phyloP scores from a whole-genome alignment of 805 yeast genomes.

The Myxozyma melibiosi region DNA sequence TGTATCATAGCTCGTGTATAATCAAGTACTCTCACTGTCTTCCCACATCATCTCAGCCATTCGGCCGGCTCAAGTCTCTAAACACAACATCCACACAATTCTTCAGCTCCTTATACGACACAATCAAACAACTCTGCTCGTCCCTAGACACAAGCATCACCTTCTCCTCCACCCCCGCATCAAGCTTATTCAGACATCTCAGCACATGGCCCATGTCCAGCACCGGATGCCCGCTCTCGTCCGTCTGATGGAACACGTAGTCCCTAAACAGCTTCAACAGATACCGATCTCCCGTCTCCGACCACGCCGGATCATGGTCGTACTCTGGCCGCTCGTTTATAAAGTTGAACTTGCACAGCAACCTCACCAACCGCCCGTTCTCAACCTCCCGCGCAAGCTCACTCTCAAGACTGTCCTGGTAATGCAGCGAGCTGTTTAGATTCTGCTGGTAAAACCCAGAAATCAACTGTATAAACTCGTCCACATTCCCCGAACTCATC shows the following conservation, averaged over 20 bases:
- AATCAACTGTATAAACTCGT: slow-evolving; percentile 35
- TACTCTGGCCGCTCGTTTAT: slow-evolving; percentile 74
- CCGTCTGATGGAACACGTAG: slow-evolving; percentile 81
- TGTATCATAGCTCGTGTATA: not conserved
- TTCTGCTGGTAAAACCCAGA: slow-evolving; percentile 36
- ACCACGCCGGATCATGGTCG: slow-evolving; percentile 60
- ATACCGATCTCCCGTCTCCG: slow-evolving; percentile 74
- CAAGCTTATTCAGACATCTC: slow-evolving; percentile 79
- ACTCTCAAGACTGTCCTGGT: slow-evolving; percentile 40
- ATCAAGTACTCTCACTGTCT: not conserved
- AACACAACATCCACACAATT: slow-evolving; percentile 31
- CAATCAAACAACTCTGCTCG: slow-evolving; percentile 81
- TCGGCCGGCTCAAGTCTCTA: slow-evolving; percentile 25
- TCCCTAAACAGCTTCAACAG: slow-evolving; percentile 76
- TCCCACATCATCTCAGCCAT: not conserved
- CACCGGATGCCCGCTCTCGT: slow-evolving; percentile 74
- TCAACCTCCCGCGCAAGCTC: slow-evolving; percentile 71
- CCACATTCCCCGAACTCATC: slow-evolving; percentile 23
- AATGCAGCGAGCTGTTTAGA: slow-evolving; percentile 35
- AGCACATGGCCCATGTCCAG: slow-evolving; percentile 83
- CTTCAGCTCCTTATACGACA: slow-evolving; percentile 76
- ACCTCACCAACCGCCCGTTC: slow-evolving; percentile 81
- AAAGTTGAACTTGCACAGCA: slow-evolving; percentile 78
- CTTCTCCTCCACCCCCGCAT: slow-evolving; percentile 87
- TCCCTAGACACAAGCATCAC: slow-evolving; percentile 79